Conservation (phyloP, 2,329 filamentous ascomycete genomes). For the Nectriaceae sp. region DNA sequence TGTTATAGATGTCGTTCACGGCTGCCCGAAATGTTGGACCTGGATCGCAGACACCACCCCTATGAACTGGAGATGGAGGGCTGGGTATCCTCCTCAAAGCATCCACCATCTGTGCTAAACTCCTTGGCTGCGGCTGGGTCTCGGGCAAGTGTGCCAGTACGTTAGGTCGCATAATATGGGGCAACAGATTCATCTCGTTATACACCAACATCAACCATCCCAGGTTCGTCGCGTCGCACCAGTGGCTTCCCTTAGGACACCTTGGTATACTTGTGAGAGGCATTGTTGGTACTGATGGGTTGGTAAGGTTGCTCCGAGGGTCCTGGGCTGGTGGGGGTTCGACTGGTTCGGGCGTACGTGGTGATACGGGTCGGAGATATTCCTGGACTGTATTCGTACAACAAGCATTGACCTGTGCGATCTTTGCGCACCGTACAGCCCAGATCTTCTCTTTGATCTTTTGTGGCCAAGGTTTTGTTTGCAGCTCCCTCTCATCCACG, state of each 20-base stretch:
- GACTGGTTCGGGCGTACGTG: constrained; percentile 16
- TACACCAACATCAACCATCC: constrained; percentile 57
- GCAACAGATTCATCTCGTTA: constrained; percentile 48
- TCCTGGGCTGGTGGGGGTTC: constrained; percentile 22
- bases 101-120: constrained; percentile 48
- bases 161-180: constrained; percentile 39
- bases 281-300: constrained; percentile 17
- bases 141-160: constrained; percentile 26
- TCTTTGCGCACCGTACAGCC: constrained; percentile 49
- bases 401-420: constrained; percentile 51
- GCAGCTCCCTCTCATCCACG: constrained; percentile 44
- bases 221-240: constrained; percentile 54
- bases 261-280: constrained; percentile 42
- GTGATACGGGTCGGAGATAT: constrained; percentile 40
- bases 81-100: constrained; percentile 45
- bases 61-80: constrained; percentile 42
- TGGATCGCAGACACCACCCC: constrained; percentile 53
- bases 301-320: constrained; percentile 20
- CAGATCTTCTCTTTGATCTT: constrained; percentile 50
- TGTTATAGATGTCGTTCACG: constrained; percentile 53
- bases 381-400: constrained; percentile 47
- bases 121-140: constrained; percentile 34
- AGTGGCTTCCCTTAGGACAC: constrained; percentile 51
- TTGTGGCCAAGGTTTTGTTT: constrained; percentile 48
- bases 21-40: constrained; percentile 48